A percentile compares a stretch with the other conserved stretches of the same genome.
These are phyloP conservation scores for Sporisorium exsertum DNA, from an alignment of 1,284 basidiomycete species.

Conservation along the genomic window DNA sequence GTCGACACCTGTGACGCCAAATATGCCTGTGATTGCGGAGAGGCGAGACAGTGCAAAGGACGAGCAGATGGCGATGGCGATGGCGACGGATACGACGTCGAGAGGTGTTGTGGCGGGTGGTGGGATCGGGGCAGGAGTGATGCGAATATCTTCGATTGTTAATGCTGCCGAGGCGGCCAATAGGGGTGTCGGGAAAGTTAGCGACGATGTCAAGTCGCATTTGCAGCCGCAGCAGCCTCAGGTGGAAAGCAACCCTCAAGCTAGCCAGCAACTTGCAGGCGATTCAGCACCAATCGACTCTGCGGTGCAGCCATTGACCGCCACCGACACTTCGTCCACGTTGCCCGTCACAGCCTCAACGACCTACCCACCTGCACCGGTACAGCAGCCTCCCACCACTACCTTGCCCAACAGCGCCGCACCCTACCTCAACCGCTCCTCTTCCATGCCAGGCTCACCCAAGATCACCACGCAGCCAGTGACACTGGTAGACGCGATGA, in stretches of 20 bases:
- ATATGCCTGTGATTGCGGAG: not conserved
- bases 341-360: not conserved
- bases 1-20: slow-evolving; percentile 8
- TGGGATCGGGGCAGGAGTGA: not conserved
- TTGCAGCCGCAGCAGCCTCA: not conserved
- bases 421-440: not conserved
- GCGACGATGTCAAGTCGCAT: not conserved
- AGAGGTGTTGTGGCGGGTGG: not conserved
- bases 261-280: not conserved
- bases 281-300: not conserved
- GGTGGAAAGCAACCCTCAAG: not conserved
- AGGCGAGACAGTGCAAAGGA: not conserved
- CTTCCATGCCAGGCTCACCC: slow-evolving; percentile 9
- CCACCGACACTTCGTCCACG: not conserved
- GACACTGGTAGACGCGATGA: slow-evolving; percentile 33
- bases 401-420: not conserved
- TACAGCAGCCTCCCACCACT: not conserved
- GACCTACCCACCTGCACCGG: not conserved
- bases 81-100: slow-evolving; percentile 28
- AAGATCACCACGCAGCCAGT: slow-evolving; percentile 6
- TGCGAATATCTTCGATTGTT: not conserved
- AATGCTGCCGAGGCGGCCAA: not conserved
- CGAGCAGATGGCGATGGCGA: not conserved
- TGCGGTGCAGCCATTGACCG: not conserved
- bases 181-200: not conserved